phyloP scores from a whole-genome alignment of 305 asterid genomes.

The Fraxinus velutina region DNA sequence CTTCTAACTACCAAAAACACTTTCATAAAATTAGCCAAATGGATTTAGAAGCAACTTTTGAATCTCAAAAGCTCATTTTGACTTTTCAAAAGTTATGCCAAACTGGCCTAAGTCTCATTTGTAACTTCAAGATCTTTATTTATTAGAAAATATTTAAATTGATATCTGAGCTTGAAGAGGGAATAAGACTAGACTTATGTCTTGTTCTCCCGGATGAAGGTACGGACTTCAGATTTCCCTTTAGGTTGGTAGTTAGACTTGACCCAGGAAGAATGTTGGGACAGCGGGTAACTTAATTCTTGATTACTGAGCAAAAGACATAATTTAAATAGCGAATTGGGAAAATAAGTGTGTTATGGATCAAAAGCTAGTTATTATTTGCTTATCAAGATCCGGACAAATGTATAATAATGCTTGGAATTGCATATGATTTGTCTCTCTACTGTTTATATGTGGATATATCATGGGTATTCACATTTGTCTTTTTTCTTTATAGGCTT shows the following conservation, averaged over 20 bases:
- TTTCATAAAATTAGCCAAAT: too few relatives aligned
- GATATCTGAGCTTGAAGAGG: background rate
- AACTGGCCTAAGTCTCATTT: background rate
- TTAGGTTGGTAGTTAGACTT: background rate
- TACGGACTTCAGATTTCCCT: background rate
- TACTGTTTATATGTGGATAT: conserved; percentile 17
- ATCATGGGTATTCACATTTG: conserved; percentile 7
- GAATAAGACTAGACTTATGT: background rate
- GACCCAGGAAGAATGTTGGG: background rate
- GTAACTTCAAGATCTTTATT: background rate
- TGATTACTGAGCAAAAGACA: background rate
- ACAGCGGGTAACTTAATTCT: background rate
- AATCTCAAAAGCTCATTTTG: too few relatives aligned
- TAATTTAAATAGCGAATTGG: background rate
- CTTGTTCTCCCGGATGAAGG: background rate
- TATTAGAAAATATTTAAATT: background rate
- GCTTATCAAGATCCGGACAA: background rate
- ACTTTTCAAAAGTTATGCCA: too few relatives aligned
- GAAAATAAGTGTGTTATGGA: background rate
- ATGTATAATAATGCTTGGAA: background rate
- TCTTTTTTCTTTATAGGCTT: conserved; percentile 46
- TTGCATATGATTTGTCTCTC: conserved; percentile 18
- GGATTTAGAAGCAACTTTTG: too few relatives aligned
- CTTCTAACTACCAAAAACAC: too few relatives aligned
- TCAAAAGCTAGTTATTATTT: background rate